Evolutionary conservation across 306 rosid species (phyloP).

Genomic region (Citrullus colocynthis): DNA sequence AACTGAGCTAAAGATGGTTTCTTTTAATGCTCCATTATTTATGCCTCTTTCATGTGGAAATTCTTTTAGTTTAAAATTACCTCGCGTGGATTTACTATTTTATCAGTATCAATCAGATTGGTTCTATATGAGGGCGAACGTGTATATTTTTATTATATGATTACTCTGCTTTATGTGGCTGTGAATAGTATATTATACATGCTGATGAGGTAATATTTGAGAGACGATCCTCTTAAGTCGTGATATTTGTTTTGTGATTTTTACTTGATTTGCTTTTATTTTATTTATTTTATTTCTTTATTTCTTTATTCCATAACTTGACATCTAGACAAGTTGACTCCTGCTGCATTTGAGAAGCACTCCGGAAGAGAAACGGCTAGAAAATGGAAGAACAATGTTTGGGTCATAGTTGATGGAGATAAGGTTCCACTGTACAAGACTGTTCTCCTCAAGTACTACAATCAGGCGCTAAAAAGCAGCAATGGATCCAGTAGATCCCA

Average conservation of each 20-base stretch:
- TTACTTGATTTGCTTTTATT: neutral
- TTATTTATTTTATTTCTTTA: conserved; percentile 10
- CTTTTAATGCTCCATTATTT: neutral
- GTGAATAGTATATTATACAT: neutral
- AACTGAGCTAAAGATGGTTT: neutral
- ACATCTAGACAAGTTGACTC: conserved; percentile 62
- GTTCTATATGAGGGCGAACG: neutral
- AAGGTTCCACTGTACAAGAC: conserved; percentile 86
- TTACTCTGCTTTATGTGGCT: neutral
- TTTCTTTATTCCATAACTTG: neutral
- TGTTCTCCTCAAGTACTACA: conserved; percentile 89
- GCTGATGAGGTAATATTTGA: neutral
- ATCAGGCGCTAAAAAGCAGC: conserved; percentile 50
- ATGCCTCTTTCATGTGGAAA: neutral
- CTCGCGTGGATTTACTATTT: neutral
- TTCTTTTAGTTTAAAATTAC: neutral
- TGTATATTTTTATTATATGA: neutral
- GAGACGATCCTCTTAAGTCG: neutral
- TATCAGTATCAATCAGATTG: neutral
- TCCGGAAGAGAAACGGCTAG: conserved; percentile 94
- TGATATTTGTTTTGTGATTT: neutral
- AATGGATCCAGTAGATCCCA: conserved; percentile 60
- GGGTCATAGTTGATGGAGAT: conserved; percentile 79
- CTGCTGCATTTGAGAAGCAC: conserved; percentile 92
- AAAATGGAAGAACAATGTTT: conserved; percentile 93